Conservation (phyloP, 2,329 filamentous ascomycete species). For the Ophiostoma sp. region DNA sequence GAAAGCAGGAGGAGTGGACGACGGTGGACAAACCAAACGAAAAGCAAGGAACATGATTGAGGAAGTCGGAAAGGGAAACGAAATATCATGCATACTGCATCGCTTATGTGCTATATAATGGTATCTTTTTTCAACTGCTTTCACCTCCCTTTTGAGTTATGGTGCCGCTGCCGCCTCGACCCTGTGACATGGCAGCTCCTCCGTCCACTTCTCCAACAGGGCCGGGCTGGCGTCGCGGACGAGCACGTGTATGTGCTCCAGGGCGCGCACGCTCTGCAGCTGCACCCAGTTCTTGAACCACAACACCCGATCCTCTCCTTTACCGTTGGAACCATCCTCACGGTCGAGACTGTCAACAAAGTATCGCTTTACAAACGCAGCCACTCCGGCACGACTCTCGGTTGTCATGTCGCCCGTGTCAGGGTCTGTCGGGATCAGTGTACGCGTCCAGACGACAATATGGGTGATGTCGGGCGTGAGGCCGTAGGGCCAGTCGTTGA, state of each 20-base stretch:
- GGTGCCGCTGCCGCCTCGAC: background rate
- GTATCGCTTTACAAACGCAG: constrained; percentile 66
- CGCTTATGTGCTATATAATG: background rate
- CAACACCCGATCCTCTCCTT: constrained; percentile 55
- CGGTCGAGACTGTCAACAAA: constrained; percentile 63
- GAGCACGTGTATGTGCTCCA: constrained; percentile 87
- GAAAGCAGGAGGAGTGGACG: background rate
- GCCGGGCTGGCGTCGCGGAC: constrained; percentile 56
- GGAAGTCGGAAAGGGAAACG: background rate
- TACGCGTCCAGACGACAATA: constrained; percentile 90
- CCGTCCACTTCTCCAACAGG: constrained; percentile 56
- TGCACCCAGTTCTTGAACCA: constrained; percentile 97
- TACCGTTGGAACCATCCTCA: background rate
- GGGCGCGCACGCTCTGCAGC: constrained; percentile 80
- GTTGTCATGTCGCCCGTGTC: constrained; percentile 69
- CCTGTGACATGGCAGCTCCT: constrained; percentile 43
- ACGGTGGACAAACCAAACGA: background rate
- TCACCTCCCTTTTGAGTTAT: background rate
- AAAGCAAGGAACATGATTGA: background rate
- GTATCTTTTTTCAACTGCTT: background rate
- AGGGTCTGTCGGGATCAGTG: constrained; percentile 70
- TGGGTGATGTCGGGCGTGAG: constrained; percentile 68
- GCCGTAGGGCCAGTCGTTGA: constrained; percentile 95
- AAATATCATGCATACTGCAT: background rate
- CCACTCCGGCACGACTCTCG: constrained; percentile 63